Evolutionary conservation across 306 rosid species (phyloP).

Genomic region (Prunus mume): DNA sequence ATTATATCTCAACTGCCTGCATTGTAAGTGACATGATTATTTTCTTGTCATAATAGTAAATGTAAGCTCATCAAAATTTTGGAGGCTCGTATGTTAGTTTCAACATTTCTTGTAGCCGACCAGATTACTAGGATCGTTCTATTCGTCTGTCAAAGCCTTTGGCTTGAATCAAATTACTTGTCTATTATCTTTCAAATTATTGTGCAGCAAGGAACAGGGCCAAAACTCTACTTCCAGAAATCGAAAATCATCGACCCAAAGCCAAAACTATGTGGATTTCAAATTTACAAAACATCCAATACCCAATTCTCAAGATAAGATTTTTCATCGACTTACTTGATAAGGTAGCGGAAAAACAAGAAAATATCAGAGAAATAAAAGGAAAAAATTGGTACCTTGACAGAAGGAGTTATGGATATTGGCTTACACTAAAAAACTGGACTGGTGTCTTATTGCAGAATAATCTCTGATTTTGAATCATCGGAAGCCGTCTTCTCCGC

Average conservation of each 20-base stretch:
- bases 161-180: background rate
- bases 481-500: background rate
- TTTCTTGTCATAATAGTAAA: background rate
- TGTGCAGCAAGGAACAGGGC: background rate
- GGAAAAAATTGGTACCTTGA: background rate
- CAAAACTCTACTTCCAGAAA: background rate
- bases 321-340: background rate
- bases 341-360: background rate
- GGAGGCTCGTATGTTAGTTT: background rate
- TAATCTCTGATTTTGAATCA: background rate
- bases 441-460: background rate
- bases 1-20: background rate
- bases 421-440: slow-evolving; percentile 17
- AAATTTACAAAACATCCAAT: background rate
- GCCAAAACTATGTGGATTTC: slow-evolving; percentile 2
- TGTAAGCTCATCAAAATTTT: background rate
- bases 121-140: background rate
- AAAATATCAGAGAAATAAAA: background rate
- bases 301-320: slow-evolving; percentile 8
- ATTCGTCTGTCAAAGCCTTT: background rate
- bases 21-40: background rate
- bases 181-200: background rate
- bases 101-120: background rate
- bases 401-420: background rate
- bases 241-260: background rate